Conservation (phyloP, 352 stramenopile species). For the Phytophthora sojae region DNA sequence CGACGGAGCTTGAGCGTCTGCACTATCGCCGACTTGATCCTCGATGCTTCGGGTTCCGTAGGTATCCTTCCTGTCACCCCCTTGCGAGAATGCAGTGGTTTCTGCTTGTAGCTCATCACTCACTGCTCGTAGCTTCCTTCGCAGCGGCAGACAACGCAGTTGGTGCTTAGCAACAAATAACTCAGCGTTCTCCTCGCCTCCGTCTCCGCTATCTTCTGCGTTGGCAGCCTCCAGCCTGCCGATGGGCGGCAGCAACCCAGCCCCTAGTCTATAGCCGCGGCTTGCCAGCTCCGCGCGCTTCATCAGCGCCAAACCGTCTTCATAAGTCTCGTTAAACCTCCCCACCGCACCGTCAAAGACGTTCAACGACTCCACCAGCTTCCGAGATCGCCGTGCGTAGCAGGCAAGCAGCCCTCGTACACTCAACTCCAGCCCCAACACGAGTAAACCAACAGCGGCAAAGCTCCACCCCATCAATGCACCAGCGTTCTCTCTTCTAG, state of each 20-base stretch:
- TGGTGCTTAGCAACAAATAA: slow-evolving; percentile 12
- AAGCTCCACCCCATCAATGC: slow-evolving; percentile 3
- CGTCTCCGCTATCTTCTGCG: neutral
- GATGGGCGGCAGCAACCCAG: slow-evolving; percentile 55
- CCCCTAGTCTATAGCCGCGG: slow-evolving; percentile 59
- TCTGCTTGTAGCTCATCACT: slow-evolving; percentile 53
- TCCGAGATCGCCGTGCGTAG: slow-evolving; percentile 16
- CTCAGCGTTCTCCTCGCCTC: neutral
- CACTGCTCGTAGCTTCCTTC: slow-evolving; percentile 45
- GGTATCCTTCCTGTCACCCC: neutral
- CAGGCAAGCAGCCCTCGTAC: slow-evolving; percentile 22
- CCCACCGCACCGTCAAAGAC: slow-evolving; percentile 15
- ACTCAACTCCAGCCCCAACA: slow-evolving; percentile 21
- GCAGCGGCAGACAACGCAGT: slow-evolving; percentile 51
- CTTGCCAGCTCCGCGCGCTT: slow-evolving; percentile 69
- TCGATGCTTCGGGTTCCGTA: neutral
- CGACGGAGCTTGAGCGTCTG: slow-evolving; percentile 46
- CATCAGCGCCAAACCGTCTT: slow-evolving; percentile 46
- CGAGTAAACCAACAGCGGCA: neutral
- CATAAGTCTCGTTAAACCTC: slow-evolving; percentile 39
- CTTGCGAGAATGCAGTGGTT: slow-evolving; percentile 4
- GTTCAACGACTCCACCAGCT: slow-evolving; percentile 16
- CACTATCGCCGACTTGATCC: neutral
- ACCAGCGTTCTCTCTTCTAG: neutral
- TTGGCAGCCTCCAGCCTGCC: slow-evolving; percentile 51